Evolutionary conservation across 805 yeast genomes (phyloP), one percentile per base, ranked within the genome.

Genomic region (Myxozyma udenii): DNA sequence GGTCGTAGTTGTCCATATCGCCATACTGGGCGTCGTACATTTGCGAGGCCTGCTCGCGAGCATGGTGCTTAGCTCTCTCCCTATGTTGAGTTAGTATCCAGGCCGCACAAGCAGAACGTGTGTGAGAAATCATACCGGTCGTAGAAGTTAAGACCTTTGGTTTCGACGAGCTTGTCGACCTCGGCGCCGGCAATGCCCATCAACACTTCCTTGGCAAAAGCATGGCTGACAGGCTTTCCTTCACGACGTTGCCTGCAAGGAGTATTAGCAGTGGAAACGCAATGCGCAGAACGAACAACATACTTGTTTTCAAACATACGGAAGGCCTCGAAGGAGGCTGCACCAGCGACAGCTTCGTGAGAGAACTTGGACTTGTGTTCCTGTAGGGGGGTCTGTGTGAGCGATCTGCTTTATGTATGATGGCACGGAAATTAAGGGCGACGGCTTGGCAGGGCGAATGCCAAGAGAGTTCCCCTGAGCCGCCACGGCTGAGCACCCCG

Each of bases 271-370:
- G 2, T 26, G 5, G 12, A 6, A 9, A 28, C 12, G 9, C 4
- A 19, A 32, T 18, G 44, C 16, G n/a, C 7, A n/a, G 36, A 40
- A 28, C 33, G 41, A 18, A 21, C 14, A 4, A 18, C 14, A 18
- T n/a, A n/a, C n/a, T n/a, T n/a, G 28, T 21, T 7, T 5, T n/a
- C 9, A 6, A 23, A 30, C 16, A 12, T 19, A 39, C 54, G 28
- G 30, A 59, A 51, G 25, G 66, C 66, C 26, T 46, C 66, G 32
- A 63, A 63, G 19, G 66, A 61, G 9, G 65, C 65, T 3, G 62
- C 65, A 25, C 66, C 66, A 36, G 66, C 64, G 41, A 63, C 42
- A n/a, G 64, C 59, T 48, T 63, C 66, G 53, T 63, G 66, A 22
- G 62, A 52, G 55, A 63, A 61, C 50, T 58, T 60, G 53, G 61